Conservation (phyloP, 2,329 filamentous ascomycete species). For the Penicillium sp. region DNA sequence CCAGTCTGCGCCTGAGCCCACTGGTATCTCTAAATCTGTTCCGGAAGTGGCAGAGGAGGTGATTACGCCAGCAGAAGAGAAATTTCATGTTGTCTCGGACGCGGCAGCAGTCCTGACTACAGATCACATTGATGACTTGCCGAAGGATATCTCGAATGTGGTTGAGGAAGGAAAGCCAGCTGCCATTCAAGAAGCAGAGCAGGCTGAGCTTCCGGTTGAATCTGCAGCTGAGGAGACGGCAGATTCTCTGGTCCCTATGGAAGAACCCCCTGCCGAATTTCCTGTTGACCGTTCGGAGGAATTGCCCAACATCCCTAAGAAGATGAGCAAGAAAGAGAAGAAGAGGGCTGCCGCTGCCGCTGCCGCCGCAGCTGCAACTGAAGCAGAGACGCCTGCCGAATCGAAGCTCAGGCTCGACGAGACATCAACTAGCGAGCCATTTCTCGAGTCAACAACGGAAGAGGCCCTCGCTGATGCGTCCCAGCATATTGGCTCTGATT, state of each 20-base stretch:
- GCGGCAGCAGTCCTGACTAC: neutral
- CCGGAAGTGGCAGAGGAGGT: neutral
- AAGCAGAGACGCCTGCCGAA: slow-evolving; percentile 7
- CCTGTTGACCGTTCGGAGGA: slow-evolving; percentile 2
- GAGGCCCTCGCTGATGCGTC: too few relatives aligned
- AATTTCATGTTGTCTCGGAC: neutral
- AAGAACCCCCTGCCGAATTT: neutral
- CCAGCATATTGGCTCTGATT: too few relatives aligned
- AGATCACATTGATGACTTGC: neutral
- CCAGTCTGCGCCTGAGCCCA: neutral
- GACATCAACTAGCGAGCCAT: too few relatives aligned
- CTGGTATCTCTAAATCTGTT: neutral
- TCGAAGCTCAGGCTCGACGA: neutral
- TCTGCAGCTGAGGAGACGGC: neutral
- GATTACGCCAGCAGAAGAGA: neutral
- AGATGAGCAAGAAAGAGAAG: slow-evolving; percentile 30
- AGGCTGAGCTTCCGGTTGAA: neutral
- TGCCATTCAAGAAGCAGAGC: neutral
- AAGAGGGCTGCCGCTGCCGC: slow-evolving; percentile 18
- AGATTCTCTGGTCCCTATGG: neutral
- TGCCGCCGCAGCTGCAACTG: neutral
- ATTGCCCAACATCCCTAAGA: slow-evolving; percentile 13
- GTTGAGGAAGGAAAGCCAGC: neutral
- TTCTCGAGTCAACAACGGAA: too few relatives aligned
- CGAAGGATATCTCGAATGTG: neutral